Base-by-base conservation (phyloP, 805 yeast genomes). In the Kazachstania taianensis region DNA sequence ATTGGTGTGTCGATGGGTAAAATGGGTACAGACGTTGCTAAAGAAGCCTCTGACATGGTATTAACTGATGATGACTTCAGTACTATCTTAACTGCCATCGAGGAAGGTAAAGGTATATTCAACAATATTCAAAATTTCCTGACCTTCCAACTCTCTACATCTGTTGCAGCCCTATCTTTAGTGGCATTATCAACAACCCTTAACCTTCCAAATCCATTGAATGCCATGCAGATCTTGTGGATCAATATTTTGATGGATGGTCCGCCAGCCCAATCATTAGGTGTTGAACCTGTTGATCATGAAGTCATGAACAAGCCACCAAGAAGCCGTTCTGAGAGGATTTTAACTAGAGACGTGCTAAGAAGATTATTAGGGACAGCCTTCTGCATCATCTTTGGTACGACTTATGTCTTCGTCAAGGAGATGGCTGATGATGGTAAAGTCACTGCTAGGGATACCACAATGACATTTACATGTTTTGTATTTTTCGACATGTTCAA, bases 141-240 rank as follows among this genome's bases (percentile, higher is more conserved):
- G 48, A 85, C 96, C 2, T 92, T 92, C 68, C 99, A 92, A 66
- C 69, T 92, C 37, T 87, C 97, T 2, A 92, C 97, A 0, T 81
- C 94, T 22, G 87, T 92, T 49, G 96, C 97, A 6, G 98, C 98
- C 0, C 69, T 89, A 37, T 78, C 94, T 0, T 67, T 89, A 48
- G 78, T 92, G 52, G 95, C 95, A 1, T 65, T 87, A 44, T 71
- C 95, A 2, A 89, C 97, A 1, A 63, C 87, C 38, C 78, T 87
- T 53, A 83, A 83, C 40, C 68, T 89, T 41, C 95, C 96, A 34
- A 87, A 85, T 49, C 98, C 98, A 8, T 70, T 89, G 49, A 89
- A 89, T 55, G 96, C 98, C 20, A 89, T 89, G 98, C 97, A 92
- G 66, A 92, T 89, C 49, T 66, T 89, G 50, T 89, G 97, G 96